phyloP scores from a whole-genome alignment of 306 rosid genomes.

The Cucurbita maxima region DNA sequence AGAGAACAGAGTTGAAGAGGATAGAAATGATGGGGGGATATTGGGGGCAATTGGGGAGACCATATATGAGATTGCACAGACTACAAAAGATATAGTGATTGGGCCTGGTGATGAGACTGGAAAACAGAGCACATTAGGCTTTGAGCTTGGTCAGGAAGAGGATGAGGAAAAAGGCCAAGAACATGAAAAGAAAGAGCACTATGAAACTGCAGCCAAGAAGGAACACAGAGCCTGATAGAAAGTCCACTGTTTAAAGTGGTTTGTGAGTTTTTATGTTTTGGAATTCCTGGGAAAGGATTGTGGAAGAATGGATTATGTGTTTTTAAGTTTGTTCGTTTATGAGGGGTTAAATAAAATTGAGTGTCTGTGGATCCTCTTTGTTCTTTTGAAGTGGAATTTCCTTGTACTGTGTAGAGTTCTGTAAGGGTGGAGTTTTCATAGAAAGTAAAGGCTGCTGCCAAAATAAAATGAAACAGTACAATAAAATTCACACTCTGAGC shows the following conservation, averaged over 20 bases:
- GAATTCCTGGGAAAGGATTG: neutral
- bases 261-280: neutral
- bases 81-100: conserved; percentile 29
- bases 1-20: neutral
- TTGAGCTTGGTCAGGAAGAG: neutral
- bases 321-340: neutral
- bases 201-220: neutral
- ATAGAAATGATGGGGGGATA: conserved; percentile 13
- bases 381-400: neutral
- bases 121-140: neutral
- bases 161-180: neutral
- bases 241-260: neutral
- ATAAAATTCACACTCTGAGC: too few relatives aligned
- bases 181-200: neutral
- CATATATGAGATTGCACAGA: conserved; percentile 39
- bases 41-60: conserved; percentile 51
- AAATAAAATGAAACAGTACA: neutral
- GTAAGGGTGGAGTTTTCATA: neutral
- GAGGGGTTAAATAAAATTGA: neutral
- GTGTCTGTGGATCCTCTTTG: neutral
- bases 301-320: neutral
- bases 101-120: conserved; percentile 21
- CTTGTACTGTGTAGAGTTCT: neutral
- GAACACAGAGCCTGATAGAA: conserved; percentile 13
- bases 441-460: neutral